Percentiles rank a stretch among this genome's conserved stretches.
phyloP scores from a whole-genome alignment of 352 stramenopile genomes.

The Aphanomyces stellatus region DNA sequence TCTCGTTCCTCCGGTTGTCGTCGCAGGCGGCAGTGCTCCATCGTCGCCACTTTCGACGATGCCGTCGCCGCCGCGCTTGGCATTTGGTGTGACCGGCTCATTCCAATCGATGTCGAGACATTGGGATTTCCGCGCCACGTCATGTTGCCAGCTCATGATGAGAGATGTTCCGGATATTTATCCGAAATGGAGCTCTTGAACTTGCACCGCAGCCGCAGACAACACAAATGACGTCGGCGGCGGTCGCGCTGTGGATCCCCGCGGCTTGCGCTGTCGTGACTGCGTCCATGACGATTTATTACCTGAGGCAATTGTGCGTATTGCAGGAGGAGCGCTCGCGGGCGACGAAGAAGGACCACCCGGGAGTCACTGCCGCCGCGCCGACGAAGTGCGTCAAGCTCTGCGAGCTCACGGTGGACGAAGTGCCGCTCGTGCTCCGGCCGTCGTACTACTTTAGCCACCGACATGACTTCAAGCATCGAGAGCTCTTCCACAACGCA shows the following conservation, averaged over 20 bases:
- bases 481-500: conserved; percentile 41
- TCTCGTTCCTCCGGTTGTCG: too few relatives aligned
- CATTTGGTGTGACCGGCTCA: too few relatives aligned
- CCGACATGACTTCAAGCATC: conserved; percentile 41
- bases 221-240: too few relatives aligned
- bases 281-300: neutral
- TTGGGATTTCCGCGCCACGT: too few relatives aligned
- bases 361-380: neutral
- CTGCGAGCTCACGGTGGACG: conserved; percentile 17
- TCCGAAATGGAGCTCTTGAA: too few relatives aligned
- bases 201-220: too few relatives aligned
- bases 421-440: conserved; percentile 34
- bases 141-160: too few relatives aligned
- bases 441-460: conserved; percentile 44
- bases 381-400: conserved; percentile 22
- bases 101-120: too few relatives aligned
- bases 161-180: too few relatives aligned
- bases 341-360: neutral
- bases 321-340: neutral
- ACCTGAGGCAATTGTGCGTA: neutral
- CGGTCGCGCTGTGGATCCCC: neutral
- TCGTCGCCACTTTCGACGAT: too few relatives aligned
- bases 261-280: neutral
- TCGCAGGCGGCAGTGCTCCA: too few relatives aligned
- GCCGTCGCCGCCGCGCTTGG: too few relatives aligned